Percentiles rank a stretch among this genome's conserved stretches.
These are phyloP conservation scores for Trametes meyenii DNA, from an alignment of 768 basidiomycete species.

Conservation along the genomic window DNA sequence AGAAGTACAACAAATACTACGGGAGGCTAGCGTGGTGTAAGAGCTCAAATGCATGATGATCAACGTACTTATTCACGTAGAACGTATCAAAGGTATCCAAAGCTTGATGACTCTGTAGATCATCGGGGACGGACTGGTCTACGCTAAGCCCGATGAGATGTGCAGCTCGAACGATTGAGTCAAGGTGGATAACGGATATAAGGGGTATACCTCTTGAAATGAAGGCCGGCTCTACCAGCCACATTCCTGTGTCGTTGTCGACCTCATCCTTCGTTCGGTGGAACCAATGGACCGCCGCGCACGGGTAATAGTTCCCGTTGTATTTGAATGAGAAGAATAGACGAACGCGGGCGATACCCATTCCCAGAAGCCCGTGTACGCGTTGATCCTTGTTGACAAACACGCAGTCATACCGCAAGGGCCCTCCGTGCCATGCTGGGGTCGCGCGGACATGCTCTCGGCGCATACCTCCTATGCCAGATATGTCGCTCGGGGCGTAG, in stretches of 20 bases:
- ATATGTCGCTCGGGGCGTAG: constrained; percentile 33
- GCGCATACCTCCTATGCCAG: constrained; percentile 33
- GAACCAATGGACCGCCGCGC: constrained; percentile 10
- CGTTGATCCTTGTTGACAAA: constrained; percentile 22
- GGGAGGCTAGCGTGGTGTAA: no score
- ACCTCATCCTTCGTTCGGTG: constrained; percentile 16
- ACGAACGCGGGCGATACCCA: no score
- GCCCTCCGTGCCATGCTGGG: constrained; percentile 26
- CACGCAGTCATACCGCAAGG: constrained; percentile 25
- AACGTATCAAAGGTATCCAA: no score
- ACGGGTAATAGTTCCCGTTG: constrained; percentile 28
- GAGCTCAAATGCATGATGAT: no score
- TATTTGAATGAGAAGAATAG: neutral
- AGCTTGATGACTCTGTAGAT: no score
- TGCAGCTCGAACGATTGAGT: no score
- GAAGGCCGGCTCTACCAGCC: constrained; percentile 27
- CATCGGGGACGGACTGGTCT: no score
- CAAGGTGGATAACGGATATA: no score
- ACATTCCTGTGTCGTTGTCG: constrained; percentile 33
- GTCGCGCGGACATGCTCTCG: constrained; percentile 28
- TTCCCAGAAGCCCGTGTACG: neutral
- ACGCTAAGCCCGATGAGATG: no score
- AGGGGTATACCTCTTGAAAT: no score
- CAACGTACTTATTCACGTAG: no score
- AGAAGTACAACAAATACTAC: no score